phyloP scores from a whole-genome alignment of 2,329 filamentous ascomycete genomes.

The Aspergillus carbonarius region DNA sequence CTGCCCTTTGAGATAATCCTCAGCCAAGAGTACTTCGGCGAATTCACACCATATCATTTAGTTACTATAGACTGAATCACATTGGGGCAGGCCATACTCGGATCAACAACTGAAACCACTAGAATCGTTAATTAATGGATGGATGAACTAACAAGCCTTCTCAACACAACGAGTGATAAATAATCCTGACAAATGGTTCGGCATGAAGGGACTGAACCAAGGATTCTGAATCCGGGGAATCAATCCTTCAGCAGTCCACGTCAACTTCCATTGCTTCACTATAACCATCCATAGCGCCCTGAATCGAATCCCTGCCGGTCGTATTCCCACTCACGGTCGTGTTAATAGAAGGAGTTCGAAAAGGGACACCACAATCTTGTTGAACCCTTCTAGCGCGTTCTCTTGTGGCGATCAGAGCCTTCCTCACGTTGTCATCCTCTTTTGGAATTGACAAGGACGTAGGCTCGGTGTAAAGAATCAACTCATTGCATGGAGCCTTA shows the following conservation, averaged over 20 bases:
- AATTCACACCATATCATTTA: no score
- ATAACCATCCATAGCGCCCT: background rate
- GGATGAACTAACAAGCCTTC: background rate
- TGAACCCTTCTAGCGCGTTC: slow-evolving; percentile 11
- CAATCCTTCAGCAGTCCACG: background rate
- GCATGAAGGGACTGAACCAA: background rate
- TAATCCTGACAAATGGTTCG: background rate
- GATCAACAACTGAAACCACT: no score
- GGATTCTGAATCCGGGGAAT: background rate
- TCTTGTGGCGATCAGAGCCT: slow-evolving; percentile 49
- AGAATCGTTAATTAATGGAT: no score
- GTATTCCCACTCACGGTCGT: background rate
- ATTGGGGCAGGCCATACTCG: no score
- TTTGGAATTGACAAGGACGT: slow-evolving; percentile 71
- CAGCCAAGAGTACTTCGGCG: no score
- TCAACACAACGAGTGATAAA: background rate
- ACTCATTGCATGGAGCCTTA: slow-evolving; percentile 59
- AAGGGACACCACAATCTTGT: background rate
- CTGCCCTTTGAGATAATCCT: no score
- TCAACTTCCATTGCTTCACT: slow-evolving; percentile 12
- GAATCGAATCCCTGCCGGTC: background rate
- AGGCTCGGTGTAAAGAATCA: slow-evolving; percentile 84
- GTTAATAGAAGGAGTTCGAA: background rate
- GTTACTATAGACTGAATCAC: no score
- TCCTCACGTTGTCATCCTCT: slow-evolving; percentile 71